Conservation (phyloP, 306 rosid genomes). For the Prunus mume region DNA sequence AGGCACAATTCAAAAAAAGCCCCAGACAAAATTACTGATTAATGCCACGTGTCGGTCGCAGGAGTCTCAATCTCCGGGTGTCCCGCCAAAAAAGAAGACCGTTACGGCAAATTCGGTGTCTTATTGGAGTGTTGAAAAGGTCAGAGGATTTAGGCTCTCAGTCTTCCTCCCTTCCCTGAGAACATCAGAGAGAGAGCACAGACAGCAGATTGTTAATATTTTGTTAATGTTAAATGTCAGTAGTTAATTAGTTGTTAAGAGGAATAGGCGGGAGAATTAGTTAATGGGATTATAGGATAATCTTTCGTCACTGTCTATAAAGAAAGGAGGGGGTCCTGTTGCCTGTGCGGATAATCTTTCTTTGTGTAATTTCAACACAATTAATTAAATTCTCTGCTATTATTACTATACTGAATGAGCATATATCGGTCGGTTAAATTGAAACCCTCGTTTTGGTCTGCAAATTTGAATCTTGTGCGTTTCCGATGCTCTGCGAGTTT, state of each 20-base stretch:
- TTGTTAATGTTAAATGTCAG: background rate
- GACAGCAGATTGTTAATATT: background rate
- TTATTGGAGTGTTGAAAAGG: constrained; percentile 24
- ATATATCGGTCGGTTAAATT: background rate
- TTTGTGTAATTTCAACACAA: background rate
- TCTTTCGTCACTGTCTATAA: too few relatives aligned
- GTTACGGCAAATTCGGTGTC: constrained; percentile 19
- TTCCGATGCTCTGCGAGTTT: background rate
- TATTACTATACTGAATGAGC: constrained; percentile 4
- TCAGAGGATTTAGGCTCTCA: background rate
- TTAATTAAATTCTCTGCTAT: background rate
- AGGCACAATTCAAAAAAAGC: background rate
- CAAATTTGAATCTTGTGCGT: background rate
- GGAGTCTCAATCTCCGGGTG: background rate
- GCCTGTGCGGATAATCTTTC: background rate
- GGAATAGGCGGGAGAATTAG: background rate
- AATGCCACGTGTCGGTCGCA: background rate
- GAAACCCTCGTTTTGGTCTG: background rate
- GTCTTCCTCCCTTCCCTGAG: background rate
- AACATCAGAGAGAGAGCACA: background rate
- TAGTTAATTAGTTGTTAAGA: background rate
- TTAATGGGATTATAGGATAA: background rate
- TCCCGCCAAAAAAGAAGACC: constrained; percentile 15
- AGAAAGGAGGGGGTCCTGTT: too few relatives aligned
- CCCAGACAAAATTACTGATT: background rate